These are phyloP conservation scores for Nepenthes mirabilis DNA, from an alignment of 148 eudicot genomes.

Conservation along the genomic window DNA sequence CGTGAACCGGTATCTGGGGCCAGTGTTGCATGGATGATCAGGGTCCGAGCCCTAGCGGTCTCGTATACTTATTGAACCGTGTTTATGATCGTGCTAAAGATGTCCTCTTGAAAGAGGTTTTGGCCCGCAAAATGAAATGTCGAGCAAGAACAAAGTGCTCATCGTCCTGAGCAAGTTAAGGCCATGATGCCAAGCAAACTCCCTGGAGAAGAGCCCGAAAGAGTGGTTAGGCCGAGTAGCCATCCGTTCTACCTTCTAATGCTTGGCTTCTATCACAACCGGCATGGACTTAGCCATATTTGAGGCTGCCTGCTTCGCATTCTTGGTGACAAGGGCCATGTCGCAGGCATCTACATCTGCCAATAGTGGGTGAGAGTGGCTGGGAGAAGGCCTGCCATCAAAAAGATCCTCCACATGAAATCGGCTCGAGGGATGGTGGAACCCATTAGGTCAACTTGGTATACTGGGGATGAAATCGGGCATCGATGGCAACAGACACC, in stretches of 20 bases:
- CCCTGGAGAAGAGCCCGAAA: constrained; percentile 43
- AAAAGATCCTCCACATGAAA: constrained; percentile 42
- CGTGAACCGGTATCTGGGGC: constrained; percentile 66
- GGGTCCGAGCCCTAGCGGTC: constrained; percentile 49
- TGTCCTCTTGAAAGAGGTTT: constrained; percentile 59
- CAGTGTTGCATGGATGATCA: constrained; percentile 55
- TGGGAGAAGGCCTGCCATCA: constrained; percentile 43
- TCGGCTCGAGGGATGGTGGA: constrained; percentile 40
- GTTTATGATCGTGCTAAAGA: constrained; percentile 50
- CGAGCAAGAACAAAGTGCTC: constrained; percentile 56
- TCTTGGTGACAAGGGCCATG: constrained; percentile 46
- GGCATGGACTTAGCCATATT: constrained; percentile 45
- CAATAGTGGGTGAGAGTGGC: constrained; percentile 41
- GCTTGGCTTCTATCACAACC: constrained; percentile 23
- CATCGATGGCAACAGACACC: constrained; percentile 20
- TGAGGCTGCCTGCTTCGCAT: constrained; percentile 29
- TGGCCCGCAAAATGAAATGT: constrained; percentile 64
- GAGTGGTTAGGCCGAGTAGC: not conserved
- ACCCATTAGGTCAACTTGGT: constrained; percentile 10
- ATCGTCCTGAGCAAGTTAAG: constrained; percentile 45
- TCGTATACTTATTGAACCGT: constrained; percentile 37
- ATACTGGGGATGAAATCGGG: constrained; percentile 29
- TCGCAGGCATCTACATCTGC: constrained; percentile 57
- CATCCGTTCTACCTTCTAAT: constrained; percentile 9
- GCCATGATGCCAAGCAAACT: constrained; percentile 43